Percentiles rank a stretch among this genome's conserved stretches.
Conservation (phyloP, 345 rosid species). For the Erysimum cheiranthoides region DNA sequence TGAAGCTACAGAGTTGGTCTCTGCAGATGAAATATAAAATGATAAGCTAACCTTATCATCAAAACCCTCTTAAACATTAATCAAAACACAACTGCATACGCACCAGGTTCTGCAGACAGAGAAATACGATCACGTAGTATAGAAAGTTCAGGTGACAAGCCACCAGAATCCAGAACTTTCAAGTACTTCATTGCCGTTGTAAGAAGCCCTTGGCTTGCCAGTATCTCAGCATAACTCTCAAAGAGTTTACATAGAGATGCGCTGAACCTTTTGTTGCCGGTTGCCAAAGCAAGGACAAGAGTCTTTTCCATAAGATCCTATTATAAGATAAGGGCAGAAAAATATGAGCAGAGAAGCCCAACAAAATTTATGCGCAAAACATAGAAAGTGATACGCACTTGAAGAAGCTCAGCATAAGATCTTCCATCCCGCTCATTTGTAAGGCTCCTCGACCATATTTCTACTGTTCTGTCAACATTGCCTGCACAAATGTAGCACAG, state of each 20-base stretch:
- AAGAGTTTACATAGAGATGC: slow-evolving; percentile 93
- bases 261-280: slow-evolving; percentile 89
- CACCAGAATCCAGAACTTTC: slow-evolving; percentile 89
- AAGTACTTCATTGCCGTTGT: slow-evolving; percentile 89
- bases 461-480: slow-evolving; percentile 97
- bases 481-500: slow-evolving; percentile 97
- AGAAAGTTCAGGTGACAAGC: slow-evolving; percentile 82
- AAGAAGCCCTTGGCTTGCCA: slow-evolving; percentile 92
- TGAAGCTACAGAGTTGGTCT: slow-evolving; percentile 48
- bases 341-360: slow-evolving; percentile 32
- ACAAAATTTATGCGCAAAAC: slow-evolving; percentile 4
- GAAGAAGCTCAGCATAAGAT: slow-evolving; percentile 89
- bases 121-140: slow-evolving; percentile 88
- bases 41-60: slow-evolving; percentile 22
- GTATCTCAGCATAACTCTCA: slow-evolving; percentile 96
- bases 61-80: neutral
- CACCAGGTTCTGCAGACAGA: slow-evolving; percentile 77
- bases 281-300: slow-evolving; percentile 92
- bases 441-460: slow-evolving; percentile 95
- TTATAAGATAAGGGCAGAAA: slow-evolving; percentile 35
- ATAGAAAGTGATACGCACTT: slow-evolving; percentile 59
- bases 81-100: slow-evolving; percentile 18
- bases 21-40: slow-evolving; percentile 58
- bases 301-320: slow-evolving; percentile 99
- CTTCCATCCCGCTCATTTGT: slow-evolving; percentile 67